Conservation (phyloP, 768 basidiomycete species). For the Pisolithus sp. region DNA sequence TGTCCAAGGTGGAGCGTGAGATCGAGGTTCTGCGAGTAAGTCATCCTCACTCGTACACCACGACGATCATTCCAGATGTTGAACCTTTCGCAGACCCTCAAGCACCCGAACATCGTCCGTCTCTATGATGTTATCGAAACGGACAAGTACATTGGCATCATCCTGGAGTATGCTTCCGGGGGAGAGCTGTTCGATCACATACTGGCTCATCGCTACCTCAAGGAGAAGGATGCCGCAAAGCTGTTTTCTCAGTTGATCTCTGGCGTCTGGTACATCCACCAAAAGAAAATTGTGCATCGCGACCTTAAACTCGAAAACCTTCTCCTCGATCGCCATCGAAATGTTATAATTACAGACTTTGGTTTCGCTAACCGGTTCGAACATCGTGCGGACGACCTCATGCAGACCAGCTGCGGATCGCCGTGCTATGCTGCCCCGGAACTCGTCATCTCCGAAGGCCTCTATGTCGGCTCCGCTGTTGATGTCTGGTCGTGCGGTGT, state of each 20-base stretch:
- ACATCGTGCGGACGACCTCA: conserved; percentile 86
- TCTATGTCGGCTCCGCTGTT: conserved; percentile 95
- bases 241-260: conserved; percentile 98
- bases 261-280: conserved; percentile 97
- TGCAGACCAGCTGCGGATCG: conserved; percentile 96
- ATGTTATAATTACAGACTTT: conserved; percentile 99
- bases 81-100: conserved; percentile 59
- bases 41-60: conserved; percentile 10
- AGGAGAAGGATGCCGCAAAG: conserved; percentile 89
- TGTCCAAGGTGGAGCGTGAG: conserved; percentile 95
- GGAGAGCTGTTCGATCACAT: conserved; percentile 99
- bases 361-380: conserved; percentile 98
- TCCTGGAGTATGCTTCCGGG: conserved; percentile 96
- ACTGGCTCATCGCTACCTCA: conserved; percentile 92
- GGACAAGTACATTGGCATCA: conserved; percentile 99
- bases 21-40: conserved; percentile 93
- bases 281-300: conserved; percentile 98
- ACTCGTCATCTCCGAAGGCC: conserved; percentile 93
- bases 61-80: conserved; percentile 1
- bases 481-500: conserved; percentile 98
- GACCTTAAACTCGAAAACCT: conserved; percentile 99
- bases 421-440: conserved; percentile 99
- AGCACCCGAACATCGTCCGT: conserved; percentile 97
- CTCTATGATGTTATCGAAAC: conserved; percentile 99
- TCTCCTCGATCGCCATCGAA: conserved; percentile 92